Evolutionary conservation across 2,329 filamentous ascomycete species (phyloP).

Genomic region (Exophiala xenobiotica): DNA sequence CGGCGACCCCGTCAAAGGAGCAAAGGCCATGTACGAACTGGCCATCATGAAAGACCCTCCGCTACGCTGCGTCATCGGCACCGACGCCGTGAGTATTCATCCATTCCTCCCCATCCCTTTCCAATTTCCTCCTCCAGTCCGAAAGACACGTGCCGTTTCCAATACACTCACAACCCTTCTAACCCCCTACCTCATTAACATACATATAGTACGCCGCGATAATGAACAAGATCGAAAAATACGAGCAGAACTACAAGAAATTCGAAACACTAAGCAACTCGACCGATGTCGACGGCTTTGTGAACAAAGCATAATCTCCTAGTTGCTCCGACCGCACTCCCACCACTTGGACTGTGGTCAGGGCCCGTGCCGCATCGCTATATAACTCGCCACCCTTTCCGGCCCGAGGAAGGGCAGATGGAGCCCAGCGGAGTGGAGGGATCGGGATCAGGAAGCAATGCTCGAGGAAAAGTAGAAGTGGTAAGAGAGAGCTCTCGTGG

Average conservation of each 20-base stretch:
- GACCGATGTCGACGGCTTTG: conserved; percentile 29
- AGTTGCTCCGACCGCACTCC: neutral
- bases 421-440: no score
- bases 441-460: no score
- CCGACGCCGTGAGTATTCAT: conserved; percentile 18
- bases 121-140: no score
- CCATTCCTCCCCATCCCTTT: no score
- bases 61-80: conserved; percentile 26
- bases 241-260: conserved; percentile 28
- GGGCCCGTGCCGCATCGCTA: no score
- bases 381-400: no score
- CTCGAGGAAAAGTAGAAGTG: no score
- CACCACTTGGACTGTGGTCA: no score
- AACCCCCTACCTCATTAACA: neutral
- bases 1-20: conserved; percentile 36
- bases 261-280: conserved; percentile 25
- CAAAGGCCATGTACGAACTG: conserved; percentile 35
- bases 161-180: neutral
- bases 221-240: conserved; percentile 28
- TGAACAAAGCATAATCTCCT: no score
- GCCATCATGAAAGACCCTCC: conserved; percentile 28
- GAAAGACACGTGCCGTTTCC: neutral
- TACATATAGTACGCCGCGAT: conserved; percentile 25
- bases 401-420: no score
- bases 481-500: no score